These are phyloP conservation scores for Suillus americanus DNA, from an alignment of 768 basidiomycete genomes.

Conservation along the genomic window DNA sequence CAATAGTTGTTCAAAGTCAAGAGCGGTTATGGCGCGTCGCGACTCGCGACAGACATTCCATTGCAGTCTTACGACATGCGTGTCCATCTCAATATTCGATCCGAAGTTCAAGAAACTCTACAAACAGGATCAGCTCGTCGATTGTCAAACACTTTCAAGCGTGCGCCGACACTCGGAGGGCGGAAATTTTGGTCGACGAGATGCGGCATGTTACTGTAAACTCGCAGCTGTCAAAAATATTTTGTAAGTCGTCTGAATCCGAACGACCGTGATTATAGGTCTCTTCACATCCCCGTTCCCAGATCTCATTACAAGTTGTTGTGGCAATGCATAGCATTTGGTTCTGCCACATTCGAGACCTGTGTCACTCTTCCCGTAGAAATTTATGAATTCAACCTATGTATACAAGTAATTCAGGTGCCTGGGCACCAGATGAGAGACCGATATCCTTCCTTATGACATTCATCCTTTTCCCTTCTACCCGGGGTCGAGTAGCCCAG, in stretches of 20 bases:
- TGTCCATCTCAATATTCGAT: background rate
- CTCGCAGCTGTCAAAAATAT: background rate
- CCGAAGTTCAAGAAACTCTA: background rate
- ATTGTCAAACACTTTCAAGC: background rate
- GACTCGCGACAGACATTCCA: background rate
- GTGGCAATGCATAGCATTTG: background rate
- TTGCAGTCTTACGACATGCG: background rate
- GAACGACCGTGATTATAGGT: background rate
- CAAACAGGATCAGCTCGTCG: background rate
- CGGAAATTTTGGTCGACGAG: background rate
- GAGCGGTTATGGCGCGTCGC: background rate
- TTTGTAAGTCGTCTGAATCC: background rate
- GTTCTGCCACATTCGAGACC: background rate
- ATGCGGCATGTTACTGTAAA: background rate
- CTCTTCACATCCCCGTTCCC: background rate
- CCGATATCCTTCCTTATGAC: background rate
- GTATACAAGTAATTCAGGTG: background rate
- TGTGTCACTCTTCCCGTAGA: background rate
- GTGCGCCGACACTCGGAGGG: background rate
- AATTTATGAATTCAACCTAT: background rate
- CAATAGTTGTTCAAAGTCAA: background rate
- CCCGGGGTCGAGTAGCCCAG: background rate
- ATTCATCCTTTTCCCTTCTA: background rate
- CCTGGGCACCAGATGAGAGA: background rate
- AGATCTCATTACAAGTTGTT: background rate